A percentile compares a stretch with the other conserved stretches of the same genome.
phyloP scores from a whole-genome alignment of 1,284 basidiomycete species.

The Cryptococcus wingfieldii region DNA sequence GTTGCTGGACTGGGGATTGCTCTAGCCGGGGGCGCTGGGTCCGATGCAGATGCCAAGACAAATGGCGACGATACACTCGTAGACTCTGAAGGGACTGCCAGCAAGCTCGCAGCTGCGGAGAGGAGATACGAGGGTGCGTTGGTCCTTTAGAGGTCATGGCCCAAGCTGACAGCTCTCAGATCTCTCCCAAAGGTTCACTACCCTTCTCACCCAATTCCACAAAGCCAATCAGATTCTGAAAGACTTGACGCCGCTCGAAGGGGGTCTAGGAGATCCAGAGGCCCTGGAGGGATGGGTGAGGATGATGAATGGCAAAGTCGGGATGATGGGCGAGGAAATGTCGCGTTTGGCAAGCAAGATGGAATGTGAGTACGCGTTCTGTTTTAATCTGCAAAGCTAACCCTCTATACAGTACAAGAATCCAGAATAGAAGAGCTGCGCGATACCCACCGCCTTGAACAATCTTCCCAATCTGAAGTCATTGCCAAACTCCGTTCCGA shows the following conservation, averaged over 20 bases:
- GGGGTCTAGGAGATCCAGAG: slow-evolving; percentile 58
- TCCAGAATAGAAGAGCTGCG: slow-evolving; percentile 75
- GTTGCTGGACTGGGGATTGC: slow-evolving; percentile 3
- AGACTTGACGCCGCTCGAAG: slow-evolving; percentile 69
- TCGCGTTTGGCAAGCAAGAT: slow-evolving; percentile 67
- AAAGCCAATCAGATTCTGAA: slow-evolving; percentile 66
- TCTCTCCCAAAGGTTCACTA: slow-evolving; percentile 31
- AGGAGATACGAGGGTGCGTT: slow-evolving; percentile 22
- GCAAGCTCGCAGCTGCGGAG: slow-evolving; percentile 23
- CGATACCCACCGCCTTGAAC: slow-evolving; percentile 73
- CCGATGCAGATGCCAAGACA: background rate
- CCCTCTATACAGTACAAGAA: slow-evolving; percentile 63
- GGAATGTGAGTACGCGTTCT: slow-evolving; percentile 55
- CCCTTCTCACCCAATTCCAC: slow-evolving; percentile 27
- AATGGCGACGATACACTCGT: background rate
- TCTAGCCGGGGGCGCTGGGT: too few relatives aligned
- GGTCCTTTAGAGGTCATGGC: background rate
- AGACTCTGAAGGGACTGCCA: background rate
- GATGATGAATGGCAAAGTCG: slow-evolving; percentile 63
- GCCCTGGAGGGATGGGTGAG: slow-evolving; percentile 67
- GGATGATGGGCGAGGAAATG: slow-evolving; percentile 63
- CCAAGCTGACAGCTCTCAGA: slow-evolving; percentile 15
- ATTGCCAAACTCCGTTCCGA: slow-evolving; percentile 67
- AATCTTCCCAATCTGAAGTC: slow-evolving; percentile 66
- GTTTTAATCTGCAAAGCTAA: background rate